Percentiles rank a stretch among this genome's conserved stretches.
Evolutionary conservation across 495 filamentous ascomycete genomes (phyloP).

Genomic region (Tuber aestivum): DNA sequence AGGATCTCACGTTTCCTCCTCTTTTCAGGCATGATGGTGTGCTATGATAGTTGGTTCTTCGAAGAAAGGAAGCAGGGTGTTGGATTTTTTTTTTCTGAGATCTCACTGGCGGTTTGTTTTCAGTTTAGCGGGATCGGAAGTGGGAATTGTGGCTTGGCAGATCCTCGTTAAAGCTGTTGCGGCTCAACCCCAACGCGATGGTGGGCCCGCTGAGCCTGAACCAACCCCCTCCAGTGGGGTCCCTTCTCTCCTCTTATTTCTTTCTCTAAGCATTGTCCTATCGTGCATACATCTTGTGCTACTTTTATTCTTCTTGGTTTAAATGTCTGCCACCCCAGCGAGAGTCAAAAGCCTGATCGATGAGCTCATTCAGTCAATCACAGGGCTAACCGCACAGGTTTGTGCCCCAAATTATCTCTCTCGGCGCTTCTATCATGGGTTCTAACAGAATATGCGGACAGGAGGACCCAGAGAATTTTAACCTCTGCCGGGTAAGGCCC

Average conservation of each 20-base stretch:
- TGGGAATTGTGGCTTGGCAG: neutral
- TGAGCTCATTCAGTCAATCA: slow-evolving; percentile 29
- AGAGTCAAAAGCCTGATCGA: slow-evolving; percentile 31
- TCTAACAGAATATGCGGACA: slow-evolving; percentile 29
- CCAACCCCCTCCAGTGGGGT: neutral
- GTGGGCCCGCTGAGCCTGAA: neutral
- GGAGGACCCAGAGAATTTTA: slow-evolving; percentile 49
- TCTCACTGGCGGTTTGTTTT: slow-evolving; percentile 19
- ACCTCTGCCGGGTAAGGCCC: slow-evolving; percentile 46
- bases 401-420: neutral
- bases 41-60: neutral
- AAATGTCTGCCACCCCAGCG: slow-evolving; percentile 32
- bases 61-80: neutral
- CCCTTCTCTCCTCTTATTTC: neutral
- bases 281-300: neutral
- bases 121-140: slow-evolving; percentile 9
- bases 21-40: slow-evolving; percentile 14
- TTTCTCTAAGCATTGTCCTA: neutral
- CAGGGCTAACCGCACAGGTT: slow-evolving; percentile 30
- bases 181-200: neutral
- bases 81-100: slow-evolving; percentile 13
- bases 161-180: neutral
- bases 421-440: neutral
- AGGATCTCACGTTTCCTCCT: slow-evolving; percentile 15
- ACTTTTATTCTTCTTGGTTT: neutral